A percentile compares a stretch with the other conserved stretches of the same genome.
Evolutionary conservation across 768 basidiomycete genomes (phyloP).

Genomic region (Lyophyllum semitale): DNA sequence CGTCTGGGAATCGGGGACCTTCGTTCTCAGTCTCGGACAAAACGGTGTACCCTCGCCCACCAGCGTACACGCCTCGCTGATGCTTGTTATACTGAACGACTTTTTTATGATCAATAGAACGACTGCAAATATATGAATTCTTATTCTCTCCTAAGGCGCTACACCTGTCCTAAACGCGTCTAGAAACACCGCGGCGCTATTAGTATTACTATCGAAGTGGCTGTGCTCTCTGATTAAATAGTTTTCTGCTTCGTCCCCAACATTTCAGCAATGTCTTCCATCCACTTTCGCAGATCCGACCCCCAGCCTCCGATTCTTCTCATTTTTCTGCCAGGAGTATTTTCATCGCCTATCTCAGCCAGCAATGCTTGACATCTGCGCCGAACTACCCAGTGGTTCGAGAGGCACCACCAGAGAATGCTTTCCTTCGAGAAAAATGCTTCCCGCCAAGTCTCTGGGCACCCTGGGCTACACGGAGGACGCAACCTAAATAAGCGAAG

Average conservation of each 20-base stretch:
- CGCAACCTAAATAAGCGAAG: constrained; percentile 38
- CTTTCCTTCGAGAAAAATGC: constrained; percentile 50
- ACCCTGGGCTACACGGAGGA: constrained; percentile 50
- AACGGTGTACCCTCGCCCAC: constrained; percentile 5
- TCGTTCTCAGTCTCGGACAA: neutral
- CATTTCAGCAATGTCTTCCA: constrained; percentile 34
- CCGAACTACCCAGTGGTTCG: constrained; percentile 37
- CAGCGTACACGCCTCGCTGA: constrained; percentile 1
- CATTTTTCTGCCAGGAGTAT: constrained; percentile 37
- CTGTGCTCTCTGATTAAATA: neutral
- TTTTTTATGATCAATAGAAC: neutral
- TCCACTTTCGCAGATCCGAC: constrained; percentile 42
- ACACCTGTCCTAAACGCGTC: neutral
- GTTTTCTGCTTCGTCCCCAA: constrained; percentile 7
- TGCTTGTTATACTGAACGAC: neutral
- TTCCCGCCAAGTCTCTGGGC: constrained; percentile 39
- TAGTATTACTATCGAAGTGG: neutral
- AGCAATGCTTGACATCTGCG: constrained; percentile 26
- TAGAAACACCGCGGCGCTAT: neutral
- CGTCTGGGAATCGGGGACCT: constrained; percentile 5
- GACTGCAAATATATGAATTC: neutral
- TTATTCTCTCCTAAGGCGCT: neutral
- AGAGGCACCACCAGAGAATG: constrained; percentile 54
- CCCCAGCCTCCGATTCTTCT: constrained; percentile 55
- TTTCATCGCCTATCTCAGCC: constrained; percentile 32